Percentiles rank a stretch among this genome's conserved stretches.
phyloP scores from a whole-genome alignment of 257 asterid species.

The Solanum lycopersicoides region DNA sequence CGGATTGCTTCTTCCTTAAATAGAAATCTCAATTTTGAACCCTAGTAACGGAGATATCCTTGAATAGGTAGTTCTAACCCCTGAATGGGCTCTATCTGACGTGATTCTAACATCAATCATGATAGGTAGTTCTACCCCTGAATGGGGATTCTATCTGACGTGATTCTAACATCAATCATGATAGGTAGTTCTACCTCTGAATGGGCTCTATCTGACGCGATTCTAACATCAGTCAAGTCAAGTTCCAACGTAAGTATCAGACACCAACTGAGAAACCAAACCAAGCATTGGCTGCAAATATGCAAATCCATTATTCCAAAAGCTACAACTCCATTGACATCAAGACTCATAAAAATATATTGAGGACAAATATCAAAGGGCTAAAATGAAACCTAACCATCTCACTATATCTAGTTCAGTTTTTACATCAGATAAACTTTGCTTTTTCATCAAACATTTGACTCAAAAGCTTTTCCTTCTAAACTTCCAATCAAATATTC shows the following conservation, averaged over 20 bases:
- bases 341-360: background rate
- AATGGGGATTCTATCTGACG: too few relatives aligned
- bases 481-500: background rate
- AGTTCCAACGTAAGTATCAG: background rate
- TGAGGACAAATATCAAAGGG: background rate
- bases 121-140: background rate
- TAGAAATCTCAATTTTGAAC: background rate
- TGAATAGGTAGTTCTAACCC: too few relatives aligned
- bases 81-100: too few relatives aligned
- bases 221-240: background rate
- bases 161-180: background rate
- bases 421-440: background rate
- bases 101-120: too few relatives aligned
- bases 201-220: too few relatives aligned
- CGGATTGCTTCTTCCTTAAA: background rate
- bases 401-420: background rate
- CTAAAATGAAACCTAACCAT: background rate
- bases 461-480: background rate
- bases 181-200: background rate
- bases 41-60: too few relatives aligned
- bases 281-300: background rate
- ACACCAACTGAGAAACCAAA: background rate
- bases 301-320: background rate
- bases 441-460: background rate
- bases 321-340: background rate